Percentiles rank a stretch among this genome's conserved stretches.
These are phyloP conservation scores for Globisporangium parvum DNA, from an alignment of 352 stramenopile species.

Conservation along the genomic window DNA sequence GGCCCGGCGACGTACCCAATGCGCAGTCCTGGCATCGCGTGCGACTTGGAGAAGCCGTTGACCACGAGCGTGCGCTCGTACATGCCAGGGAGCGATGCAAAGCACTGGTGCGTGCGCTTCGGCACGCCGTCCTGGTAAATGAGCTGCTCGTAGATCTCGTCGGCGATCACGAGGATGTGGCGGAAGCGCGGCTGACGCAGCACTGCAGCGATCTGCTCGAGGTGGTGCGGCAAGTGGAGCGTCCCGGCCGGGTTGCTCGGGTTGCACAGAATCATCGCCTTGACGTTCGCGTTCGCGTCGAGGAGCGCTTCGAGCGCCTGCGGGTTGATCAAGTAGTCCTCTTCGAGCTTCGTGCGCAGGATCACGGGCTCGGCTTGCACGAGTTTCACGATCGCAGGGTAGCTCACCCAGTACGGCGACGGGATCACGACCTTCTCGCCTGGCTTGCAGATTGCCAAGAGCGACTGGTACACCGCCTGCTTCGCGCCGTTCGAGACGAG, in stretches of 20 bases:
- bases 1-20: constrained; percentile 89
- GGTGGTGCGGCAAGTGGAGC: constrained; percentile 53
- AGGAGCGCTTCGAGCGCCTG: constrained; percentile 72
- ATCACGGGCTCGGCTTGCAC: constrained; percentile 87
- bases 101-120: constrained; percentile 58
- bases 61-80: constrained; percentile 90
- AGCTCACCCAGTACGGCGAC: constrained; percentile 95
- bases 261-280: constrained; percentile 95
- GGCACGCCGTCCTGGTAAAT: constrained; percentile 80
- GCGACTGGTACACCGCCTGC: constrained; percentile 91
- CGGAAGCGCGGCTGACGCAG: constrained; percentile 54
- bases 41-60: constrained; percentile 96
- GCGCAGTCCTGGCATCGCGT: constrained; percentile 95
- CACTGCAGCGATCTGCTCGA: constrained; percentile 49
- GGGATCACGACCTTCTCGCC: constrained; percentile 95
- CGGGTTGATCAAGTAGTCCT: constrained; percentile 90
- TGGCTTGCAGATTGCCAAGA: constrained; percentile 87
- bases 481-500: constrained; percentile 96
- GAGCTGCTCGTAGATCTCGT: constrained; percentile 97
- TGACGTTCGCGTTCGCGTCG: constrained; percentile 56
- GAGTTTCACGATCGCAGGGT: constrained; percentile 95
- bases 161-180: constrained; percentile 84
- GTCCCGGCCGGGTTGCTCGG: constrained; percentile 93
- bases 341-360: constrained; percentile 86
- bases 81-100: constrained; percentile 76